These are phyloP conservation scores for Fusarium mundagurra DNA, from an alignment of 2,329 filamentous ascomycete genomes.

Conservation along the genomic window DNA sequence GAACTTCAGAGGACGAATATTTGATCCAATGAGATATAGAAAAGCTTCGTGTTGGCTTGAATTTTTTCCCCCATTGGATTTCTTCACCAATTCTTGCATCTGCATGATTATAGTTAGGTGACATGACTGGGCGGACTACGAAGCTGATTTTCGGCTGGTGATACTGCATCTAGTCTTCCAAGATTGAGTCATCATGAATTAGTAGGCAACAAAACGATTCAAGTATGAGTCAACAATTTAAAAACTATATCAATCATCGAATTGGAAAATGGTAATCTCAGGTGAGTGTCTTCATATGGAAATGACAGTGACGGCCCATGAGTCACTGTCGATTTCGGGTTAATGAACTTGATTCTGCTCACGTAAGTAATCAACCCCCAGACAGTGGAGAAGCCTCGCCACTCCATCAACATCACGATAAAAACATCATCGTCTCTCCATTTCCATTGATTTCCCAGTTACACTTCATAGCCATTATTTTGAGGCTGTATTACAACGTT, in stretches of 20 bases:
- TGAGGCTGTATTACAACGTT: background rate
- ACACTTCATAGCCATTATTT: background rate
- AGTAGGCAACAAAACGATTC: background rate
- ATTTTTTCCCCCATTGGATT: background rate
- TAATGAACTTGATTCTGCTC: constrained; percentile 22
- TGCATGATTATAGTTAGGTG: background rate
- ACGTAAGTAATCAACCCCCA: constrained; percentile 22
- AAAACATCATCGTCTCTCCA: constrained; percentile 14
- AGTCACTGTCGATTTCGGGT: constrained; percentile 31
- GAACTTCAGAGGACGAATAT: background rate
- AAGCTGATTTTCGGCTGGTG: background rate
- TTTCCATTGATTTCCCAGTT: background rate
- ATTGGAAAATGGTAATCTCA: background rate
- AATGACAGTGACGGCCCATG: constrained; percentile 24
- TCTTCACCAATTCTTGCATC: background rate
- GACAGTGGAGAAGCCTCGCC: constrained; percentile 33
- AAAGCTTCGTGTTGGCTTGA: background rate
- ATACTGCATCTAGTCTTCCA: background rate
- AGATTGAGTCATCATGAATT: constrained; percentile 10
- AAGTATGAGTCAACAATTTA: constrained; percentile 22
- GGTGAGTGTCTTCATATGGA: background rate
- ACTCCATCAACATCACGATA: constrained; percentile 29
- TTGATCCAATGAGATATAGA: background rate
- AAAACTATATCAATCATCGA: background rate
- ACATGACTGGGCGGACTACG: background rate